Evolutionary conservation across 176 grass and related monocot genomes (phyloP).

Genomic region (Elymus sibiricus): DNA sequence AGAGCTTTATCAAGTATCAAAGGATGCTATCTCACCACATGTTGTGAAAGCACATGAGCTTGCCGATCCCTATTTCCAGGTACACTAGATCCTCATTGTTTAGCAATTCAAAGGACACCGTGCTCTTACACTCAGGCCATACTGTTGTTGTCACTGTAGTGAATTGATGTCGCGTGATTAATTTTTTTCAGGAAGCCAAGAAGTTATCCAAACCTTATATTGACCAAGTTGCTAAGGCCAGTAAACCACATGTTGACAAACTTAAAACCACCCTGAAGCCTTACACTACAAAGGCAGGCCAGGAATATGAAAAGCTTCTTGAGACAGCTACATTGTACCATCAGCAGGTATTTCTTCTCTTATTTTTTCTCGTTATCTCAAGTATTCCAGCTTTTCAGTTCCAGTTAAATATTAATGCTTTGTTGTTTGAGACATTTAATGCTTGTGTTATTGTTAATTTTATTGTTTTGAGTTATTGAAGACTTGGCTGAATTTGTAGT

Average conservation of each 20-base stretch:
- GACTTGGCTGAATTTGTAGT: background rate
- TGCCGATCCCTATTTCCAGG: conserved; percentile 79
- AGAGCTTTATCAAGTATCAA: conserved; percentile 72
- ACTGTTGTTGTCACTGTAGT: background rate
- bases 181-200: conserved; percentile 65
- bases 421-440: background rate
- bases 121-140: background rate
- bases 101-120: background rate
- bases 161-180: background rate
- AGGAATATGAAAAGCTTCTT: conserved; percentile 46
- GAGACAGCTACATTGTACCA: conserved; percentile 64
- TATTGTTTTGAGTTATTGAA: background rate
- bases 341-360: conserved; percentile 54
- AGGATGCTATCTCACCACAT: conserved; percentile 49
- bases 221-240: conserved; percentile 67
- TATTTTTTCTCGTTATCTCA: background rate
- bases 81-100: conserved; percentile 31
- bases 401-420: background rate
- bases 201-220: conserved; percentile 84
- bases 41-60: conserved; percentile 56
- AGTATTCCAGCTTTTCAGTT: background rate
- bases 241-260: conserved; percentile 76
- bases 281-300: conserved; percentile 46
- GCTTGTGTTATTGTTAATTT: background rate
- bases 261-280: conserved; percentile 56